Conservation (phyloP, 257 asterid genomes). For the Nicotiana obtusifolia region DNA sequence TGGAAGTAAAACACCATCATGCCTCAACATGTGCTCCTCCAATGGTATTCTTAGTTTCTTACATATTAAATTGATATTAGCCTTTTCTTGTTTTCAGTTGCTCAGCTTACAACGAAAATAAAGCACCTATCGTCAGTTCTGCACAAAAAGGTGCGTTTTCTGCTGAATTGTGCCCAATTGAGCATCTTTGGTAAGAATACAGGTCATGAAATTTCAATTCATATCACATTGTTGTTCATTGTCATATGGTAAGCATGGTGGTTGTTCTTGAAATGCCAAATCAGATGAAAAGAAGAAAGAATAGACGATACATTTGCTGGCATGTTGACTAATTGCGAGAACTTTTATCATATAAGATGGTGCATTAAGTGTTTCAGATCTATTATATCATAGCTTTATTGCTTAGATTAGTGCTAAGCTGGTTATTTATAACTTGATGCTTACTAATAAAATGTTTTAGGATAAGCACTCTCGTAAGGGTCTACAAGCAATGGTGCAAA, state of each 20-base stretch:
- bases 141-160: conserved; percentile 57
- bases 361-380: background rate
- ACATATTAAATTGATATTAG: background rate
- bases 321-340: background rate
- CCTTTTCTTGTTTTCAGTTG: conserved; percentile 43
- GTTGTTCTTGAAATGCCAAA: background rate
- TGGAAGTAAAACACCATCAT: background rate
- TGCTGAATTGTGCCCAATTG: background rate
- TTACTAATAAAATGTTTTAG: conserved; percentile 18
- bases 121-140: conserved; percentile 55
- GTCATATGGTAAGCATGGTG: background rate
- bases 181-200: background rate
- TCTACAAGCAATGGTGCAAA: conserved; percentile 62
- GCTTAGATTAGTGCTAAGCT: background rate
- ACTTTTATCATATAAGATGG: background rate
- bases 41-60: background rate
- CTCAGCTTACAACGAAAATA: conserved; percentile 83
- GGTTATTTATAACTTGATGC: background rate
- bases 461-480: conserved; percentile 91
- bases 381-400: background rate
- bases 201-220: background rate
- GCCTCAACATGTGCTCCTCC: background rate
- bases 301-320: background rate
- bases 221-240: background rate
- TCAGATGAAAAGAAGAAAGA: background rate